These are phyloP conservation scores for Apophysomyces variabilis DNA, from an alignment of 371 early-diverging fungal genomes.

Conservation along the genomic window DNA sequence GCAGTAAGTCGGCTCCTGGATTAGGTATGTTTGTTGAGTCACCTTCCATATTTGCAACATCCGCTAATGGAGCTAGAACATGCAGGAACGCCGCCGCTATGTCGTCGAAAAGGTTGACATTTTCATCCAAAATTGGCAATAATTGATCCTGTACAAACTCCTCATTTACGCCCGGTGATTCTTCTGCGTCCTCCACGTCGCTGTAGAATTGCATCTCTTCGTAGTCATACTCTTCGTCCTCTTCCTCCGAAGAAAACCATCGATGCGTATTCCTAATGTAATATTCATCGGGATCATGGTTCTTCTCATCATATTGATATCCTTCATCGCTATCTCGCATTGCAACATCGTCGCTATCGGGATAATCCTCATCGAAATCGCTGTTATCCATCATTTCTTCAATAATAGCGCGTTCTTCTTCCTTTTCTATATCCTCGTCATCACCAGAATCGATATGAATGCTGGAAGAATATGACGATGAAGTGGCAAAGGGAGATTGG, in stretches of 20 bases:
- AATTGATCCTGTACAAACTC: constrained; percentile 13
- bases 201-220: constrained; percentile 36
- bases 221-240: constrained; percentile 44
- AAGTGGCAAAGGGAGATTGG: neutral
- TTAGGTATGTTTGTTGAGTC: neutral
- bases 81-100: constrained; percentile 46
- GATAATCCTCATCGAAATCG: constrained; percentile 21
- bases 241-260: constrained; percentile 47
- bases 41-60: constrained; percentile 8
- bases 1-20: neutral
- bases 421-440: constrained; percentile 46
- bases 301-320: constrained; percentile 27
- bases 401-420: constrained; percentile 46
- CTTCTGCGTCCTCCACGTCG: constrained; percentile 35
- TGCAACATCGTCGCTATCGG: constrained; percentile 30
- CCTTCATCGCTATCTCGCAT: constrained; percentile 23
- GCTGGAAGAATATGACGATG: constrained; percentile 30
- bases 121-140: constrained; percentile 30
- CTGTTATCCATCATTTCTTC: constrained; percentile 28
- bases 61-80: constrained; percentile 30
- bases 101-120: constrained; percentile 30
- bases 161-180: constrained; percentile 6
- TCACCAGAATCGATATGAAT: constrained; percentile 51
- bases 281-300: constrained; percentile 11
- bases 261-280: constrained; percentile 17